These are phyloP conservation scores for Fagopyrum esculentum DNA, from an alignment of 148 eudicot species.

Conservation along the genomic window DNA sequence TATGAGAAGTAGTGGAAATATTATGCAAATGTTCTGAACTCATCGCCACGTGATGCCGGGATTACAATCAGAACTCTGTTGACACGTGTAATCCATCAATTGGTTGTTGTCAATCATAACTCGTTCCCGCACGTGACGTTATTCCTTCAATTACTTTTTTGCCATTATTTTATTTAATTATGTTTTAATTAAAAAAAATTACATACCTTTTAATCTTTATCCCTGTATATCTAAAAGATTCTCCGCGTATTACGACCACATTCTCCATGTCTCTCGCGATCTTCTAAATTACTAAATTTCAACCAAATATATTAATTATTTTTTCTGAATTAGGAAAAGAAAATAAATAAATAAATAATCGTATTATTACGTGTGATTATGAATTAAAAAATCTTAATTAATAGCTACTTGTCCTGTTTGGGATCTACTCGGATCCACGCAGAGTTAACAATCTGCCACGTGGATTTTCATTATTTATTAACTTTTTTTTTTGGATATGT, in stretches of 20 bases:
- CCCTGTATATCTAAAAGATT: slow-evolving; percentile 9
- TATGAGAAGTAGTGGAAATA: slow-evolving; percentile 6
- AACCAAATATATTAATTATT: not conserved
- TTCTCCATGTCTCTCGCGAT: slow-evolving; percentile 13
- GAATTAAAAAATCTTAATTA: not conserved
- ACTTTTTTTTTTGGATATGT: too few species aligned
- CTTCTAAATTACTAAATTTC: slow-evolving; percentile 3
- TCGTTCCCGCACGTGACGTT: slow-evolving; percentile 13
- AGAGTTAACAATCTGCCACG: not conserved
- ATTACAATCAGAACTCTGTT: not conserved
- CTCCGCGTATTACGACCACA: slow-evolving; percentile 14
- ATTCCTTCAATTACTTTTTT: not conserved
- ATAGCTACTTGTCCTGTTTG: not conserved
- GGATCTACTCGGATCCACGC: not conserved
- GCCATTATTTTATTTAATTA: not conserved
- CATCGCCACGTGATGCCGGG: slow-evolving; percentile 4
- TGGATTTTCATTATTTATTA: not conserved
- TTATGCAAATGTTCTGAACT: not conserved
- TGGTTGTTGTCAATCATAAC: not conserved
- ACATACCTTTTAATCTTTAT: not conserved
- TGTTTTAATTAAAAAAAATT: not conserved
- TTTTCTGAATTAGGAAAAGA: not conserved
- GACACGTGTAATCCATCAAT: not conserved
- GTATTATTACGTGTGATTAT: not conserved
- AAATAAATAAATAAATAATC: not conserved